A percentile compares a stretch with the other conserved stretches of the same genome.
Conservation (phyloP, 1,139 yeast genomes). For the Suhomyces bolitotheri region DNA sequence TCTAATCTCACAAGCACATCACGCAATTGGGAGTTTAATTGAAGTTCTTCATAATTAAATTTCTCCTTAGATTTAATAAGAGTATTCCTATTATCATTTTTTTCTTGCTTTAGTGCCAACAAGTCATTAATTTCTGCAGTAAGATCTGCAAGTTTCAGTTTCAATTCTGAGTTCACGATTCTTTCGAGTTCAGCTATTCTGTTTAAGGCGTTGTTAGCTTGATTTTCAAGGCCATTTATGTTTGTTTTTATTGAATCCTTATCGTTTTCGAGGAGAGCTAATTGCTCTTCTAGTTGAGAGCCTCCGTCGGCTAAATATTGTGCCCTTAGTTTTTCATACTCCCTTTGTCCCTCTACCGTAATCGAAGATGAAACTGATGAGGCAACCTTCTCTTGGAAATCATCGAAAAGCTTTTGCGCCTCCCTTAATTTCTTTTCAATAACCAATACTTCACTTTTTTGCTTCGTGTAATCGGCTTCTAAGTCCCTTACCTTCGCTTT, state of each 20-base stretch:
- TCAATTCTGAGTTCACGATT: constrained; percentile 33
- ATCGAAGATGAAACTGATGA: constrained; percentile 29
- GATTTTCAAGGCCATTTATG: constrained; percentile 43
- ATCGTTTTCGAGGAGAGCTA: constrained; percentile 46
- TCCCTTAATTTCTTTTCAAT: constrained; percentile 50
- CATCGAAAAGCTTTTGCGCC: constrained; percentile 43
- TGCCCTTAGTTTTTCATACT: constrained; percentile 63
- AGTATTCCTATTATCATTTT: constrained; percentile 41
- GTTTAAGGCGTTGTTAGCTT: constrained; percentile 41
- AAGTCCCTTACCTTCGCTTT: constrained; percentile 57
- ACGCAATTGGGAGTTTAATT: constrained; percentile 63
- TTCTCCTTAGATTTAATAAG: constrained; percentile 50
- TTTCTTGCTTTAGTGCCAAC: constrained; percentile 37
- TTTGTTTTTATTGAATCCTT: constrained; percentile 42
- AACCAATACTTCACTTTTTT: constrained; percentile 42
- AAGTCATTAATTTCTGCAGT: constrained; percentile 34
- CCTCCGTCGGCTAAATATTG: constrained; percentile 60
- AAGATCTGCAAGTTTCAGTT: constrained; percentile 35
- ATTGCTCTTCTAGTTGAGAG: constrained; percentile 53
- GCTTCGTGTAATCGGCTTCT: constrained; percentile 52
- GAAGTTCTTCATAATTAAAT: constrained; percentile 49
- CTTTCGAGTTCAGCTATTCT: constrained; percentile 40
- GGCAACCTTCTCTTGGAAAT: constrained; percentile 42
- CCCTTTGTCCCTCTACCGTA: constrained; percentile 53
- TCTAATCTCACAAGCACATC: constrained; percentile 63